Conservation (phyloP, 257 asterid genomes). For the Cynanchum wilfordii region DNA sequence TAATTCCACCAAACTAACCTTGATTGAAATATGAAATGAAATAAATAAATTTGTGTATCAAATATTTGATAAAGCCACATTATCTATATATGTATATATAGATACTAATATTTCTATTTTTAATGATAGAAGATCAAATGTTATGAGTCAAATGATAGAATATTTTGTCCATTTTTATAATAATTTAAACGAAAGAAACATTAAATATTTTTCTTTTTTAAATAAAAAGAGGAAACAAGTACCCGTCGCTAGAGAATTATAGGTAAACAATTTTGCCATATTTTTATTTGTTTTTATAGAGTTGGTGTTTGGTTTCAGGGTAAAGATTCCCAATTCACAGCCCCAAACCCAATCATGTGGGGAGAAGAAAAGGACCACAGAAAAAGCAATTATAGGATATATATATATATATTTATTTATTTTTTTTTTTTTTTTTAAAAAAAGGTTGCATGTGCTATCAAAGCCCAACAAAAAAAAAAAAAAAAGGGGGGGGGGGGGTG, state of each 20-base stretch:
- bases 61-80: not conserved
- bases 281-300: not conserved
- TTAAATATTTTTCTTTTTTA: too few species aligned
- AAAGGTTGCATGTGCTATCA: slow-evolving; percentile 6
- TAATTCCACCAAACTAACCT: not conserved
- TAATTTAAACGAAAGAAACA: too few species aligned
- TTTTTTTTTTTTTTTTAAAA: too few species aligned
- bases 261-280: not conserved
- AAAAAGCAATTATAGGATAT: not conserved
- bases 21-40: not conserved
- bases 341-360: not conserved
- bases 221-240: too few species aligned
- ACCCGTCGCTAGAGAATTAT: not conserved
- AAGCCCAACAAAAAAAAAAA: not conserved
- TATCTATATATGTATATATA: not conserved
- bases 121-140: too few species aligned
- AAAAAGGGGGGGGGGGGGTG: not conserved
- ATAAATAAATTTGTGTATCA: not conserved
- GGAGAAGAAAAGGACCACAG: not conserved
- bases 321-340: not conserved
- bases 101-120: not conserved
- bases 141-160: too few species aligned
- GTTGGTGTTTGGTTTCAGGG: not conserved
- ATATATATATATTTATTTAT: too few species aligned
- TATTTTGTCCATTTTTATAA: too few species aligned